Evolutionary conservation across 768 basidiomycete species (phyloP).

Genomic region (Lentinula sp.): DNA sequence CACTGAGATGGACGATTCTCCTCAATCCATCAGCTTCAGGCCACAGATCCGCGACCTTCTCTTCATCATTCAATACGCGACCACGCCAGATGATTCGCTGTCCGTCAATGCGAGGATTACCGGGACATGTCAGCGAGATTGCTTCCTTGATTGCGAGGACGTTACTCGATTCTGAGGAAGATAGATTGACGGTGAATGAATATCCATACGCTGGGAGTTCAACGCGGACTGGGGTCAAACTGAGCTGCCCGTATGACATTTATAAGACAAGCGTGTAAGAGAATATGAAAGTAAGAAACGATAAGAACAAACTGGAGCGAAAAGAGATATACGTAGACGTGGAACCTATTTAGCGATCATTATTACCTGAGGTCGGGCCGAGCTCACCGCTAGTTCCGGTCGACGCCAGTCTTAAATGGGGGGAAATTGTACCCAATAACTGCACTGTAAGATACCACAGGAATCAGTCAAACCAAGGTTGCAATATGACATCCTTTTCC

Average conservation of each 20-base stretch:
- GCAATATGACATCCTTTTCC: too few relatives aligned
- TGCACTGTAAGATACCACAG: too few relatives aligned
- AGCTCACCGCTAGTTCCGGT: too few relatives aligned
- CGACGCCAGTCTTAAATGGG: too few relatives aligned
- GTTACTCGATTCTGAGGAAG: constrained; percentile 35
- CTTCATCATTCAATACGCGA: constrained; percentile 22
- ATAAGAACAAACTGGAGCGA: background rate
- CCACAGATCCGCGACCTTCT: too few relatives aligned
- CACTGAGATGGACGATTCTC: constrained; percentile 58
- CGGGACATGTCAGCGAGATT: constrained; percentile 54
- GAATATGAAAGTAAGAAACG: background rate
- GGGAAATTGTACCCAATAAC: too few relatives aligned
- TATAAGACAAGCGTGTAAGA: background rate
- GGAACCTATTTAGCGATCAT: too few relatives aligned
- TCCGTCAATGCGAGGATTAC: constrained; percentile 60
- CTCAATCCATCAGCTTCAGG: constrained; percentile 35
- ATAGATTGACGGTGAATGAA: constrained; percentile 50
- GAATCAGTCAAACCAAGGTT: too few relatives aligned
- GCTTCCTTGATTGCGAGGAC: constrained; percentile 62
- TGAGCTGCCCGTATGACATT: background rate
- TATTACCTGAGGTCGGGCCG: too few relatives aligned
- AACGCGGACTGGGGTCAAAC: constrained; percentile 38
- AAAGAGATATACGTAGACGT: background rate
- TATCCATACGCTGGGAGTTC: constrained; percentile 72
- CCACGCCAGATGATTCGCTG: constrained; percentile 77